phyloP scores from a whole-genome alignment of 345 rosid genomes.

The Hypericum perforatum region DNA sequence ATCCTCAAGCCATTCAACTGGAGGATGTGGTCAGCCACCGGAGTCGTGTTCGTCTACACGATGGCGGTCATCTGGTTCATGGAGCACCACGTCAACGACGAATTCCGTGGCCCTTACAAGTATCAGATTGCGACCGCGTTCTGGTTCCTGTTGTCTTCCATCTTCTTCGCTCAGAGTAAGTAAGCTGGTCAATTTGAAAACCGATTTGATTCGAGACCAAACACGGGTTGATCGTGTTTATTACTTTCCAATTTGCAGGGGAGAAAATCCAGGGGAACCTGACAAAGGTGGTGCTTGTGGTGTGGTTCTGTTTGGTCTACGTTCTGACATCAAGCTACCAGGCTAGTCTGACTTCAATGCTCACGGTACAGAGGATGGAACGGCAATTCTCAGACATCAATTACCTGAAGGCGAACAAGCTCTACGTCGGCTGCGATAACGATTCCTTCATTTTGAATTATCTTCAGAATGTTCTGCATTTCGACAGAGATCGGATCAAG shows the following conservation, averaged over 20 bases:
- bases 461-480: slow-evolving; percentile 22
- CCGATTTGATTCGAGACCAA: background rate
- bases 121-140: slow-evolving; percentile 33
- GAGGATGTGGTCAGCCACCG: slow-evolving; percentile 41
- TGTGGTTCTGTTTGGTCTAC: slow-evolving; percentile 48
- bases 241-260: no score
- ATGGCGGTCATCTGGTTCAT: slow-evolving; percentile 38
- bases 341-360: slow-evolving; percentile 45
- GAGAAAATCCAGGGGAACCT: slow-evolving; percentile 30
- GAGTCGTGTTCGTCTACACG: slow-evolving; percentile 30
- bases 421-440: slow-evolving; percentile 39
- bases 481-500: slow-evolving; percentile 14
- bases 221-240: background rate
- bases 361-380: slow-evolving; percentile 33
- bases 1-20: slow-evolving; percentile 40
- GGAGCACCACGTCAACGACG: slow-evolving; percentile 32
- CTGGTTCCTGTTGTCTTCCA: slow-evolving; percentile 42
- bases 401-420: slow-evolving; percentile 16
- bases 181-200: no score
- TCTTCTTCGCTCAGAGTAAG: slow-evolving; percentile 54
- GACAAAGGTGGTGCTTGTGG: slow-evolving; percentile 35
- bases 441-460: slow-evolving; percentile 36
- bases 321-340: slow-evolving; percentile 52
- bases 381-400: slow-evolving; percentile 29
- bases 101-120: slow-evolving; percentile 26